Evolutionary conservation across 2,329 filamentous ascomycete species (phyloP), one percentile per base, ranked within the genome.

Genomic region (Pseudocercospora pini-densiflorae): DNA sequence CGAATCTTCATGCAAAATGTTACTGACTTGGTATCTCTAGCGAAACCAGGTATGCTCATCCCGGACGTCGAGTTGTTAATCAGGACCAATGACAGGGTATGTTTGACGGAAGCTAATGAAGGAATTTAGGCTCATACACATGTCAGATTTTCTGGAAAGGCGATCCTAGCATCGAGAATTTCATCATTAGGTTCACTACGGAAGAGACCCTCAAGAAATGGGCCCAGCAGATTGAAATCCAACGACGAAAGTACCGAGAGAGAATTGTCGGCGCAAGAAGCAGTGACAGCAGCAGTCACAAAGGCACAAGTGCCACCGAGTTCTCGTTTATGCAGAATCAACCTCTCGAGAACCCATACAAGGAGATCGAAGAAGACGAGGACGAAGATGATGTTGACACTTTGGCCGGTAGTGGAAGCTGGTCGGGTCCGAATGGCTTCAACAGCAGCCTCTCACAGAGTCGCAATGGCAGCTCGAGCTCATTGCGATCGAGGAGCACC

Each of bases 1-100:
- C 89, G 95, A 60, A 99, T 99, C 74, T 98, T 97, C 81, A 98
- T 99, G 94, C 93, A 94, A 72, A 99, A 99, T 76, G 94, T 99
- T 62, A 98, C 94, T 45, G 93, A 97, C 78, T 90, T 97, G n/a
- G 84, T 97, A 49, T 94, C 91, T 19, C 84, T 95, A 66, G 89
- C 90, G 59, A 97, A 94, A 79, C 92, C 93, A 80, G 93, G 94
- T 96, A 87, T 77, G 87, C 47, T 58, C 58, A 53, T 53, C 62
- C 63, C 54, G 27, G 54, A 58, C 29, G 31, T 43, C 57, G 63
- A 67, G 63, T 36, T 74, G 45, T 63, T 62, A 24, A 59, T 72
- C 58, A 65, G 67, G 33, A 72, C 62, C 61, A 66, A 64, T 62
- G 66, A 72, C 62, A 65, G 70, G 74, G 74, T 76, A 75, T 65